A percentile compares a stretch with the other conserved stretches of the same genome.
Conservation (phyloP, 1,284 basidiomycete species). For the Ceraceosorus bombacis region DNA sequence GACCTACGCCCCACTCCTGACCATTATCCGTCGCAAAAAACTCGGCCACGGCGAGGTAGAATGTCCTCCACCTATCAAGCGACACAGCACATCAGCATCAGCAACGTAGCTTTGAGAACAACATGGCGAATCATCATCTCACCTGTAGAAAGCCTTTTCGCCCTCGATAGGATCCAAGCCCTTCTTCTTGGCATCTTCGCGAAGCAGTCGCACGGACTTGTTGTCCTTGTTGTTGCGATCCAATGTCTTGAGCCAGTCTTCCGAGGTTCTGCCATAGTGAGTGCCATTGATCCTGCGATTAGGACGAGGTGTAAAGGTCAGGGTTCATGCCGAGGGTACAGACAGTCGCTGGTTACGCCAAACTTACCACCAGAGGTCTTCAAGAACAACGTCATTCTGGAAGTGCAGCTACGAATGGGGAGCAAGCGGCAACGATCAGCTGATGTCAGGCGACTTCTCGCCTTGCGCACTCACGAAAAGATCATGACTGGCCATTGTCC, state of each 20-base stretch:
- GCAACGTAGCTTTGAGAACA: too few relatives aligned
- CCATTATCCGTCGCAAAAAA: conserved; percentile 63
- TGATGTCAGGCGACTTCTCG: neutral
- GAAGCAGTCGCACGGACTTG: conserved; percentile 16
- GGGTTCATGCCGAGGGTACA: neutral
- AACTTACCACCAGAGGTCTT: conserved; percentile 49
- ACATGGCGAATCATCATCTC: conserved; percentile 2
- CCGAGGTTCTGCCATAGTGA: conserved; percentile 63
- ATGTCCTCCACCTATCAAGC: conserved; percentile 59
- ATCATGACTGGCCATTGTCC: conserved; percentile 52
- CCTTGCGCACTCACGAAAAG: conserved; percentile 50
- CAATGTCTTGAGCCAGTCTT: conserved; percentile 64
- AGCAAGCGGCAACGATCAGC: neutral
- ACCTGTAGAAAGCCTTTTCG: conserved; percentile 60
- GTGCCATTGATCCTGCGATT: conserved; percentile 53
- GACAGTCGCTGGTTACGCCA: neutral
- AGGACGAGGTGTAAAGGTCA: neutral
- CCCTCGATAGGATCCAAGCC: conserved; percentile 53
- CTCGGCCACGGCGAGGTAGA: conserved; percentile 69
- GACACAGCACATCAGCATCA: neutral
- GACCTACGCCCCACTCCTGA: conserved; percentile 58
- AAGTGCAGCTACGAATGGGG: conserved; percentile 54
- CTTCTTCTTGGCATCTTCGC: conserved; percentile 33
- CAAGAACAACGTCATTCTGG: conserved; percentile 61
- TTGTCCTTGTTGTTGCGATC: conserved; percentile 57